Evolutionary conservation across 371 early-diverging fungal species (phyloP), one percentile per base, ranked within the genome.

Genomic region (Zychaea mexicana): DNA sequence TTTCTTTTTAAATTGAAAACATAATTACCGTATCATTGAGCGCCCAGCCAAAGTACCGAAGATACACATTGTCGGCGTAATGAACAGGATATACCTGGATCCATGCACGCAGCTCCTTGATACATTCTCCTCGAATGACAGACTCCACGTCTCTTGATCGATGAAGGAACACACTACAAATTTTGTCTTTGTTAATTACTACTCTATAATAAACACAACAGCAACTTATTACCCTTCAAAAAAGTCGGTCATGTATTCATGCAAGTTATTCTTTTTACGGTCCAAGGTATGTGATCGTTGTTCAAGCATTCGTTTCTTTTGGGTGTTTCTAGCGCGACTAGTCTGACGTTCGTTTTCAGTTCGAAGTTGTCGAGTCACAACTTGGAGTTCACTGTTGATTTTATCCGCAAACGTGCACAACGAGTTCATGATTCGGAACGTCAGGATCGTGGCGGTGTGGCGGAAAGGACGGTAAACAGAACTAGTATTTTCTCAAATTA

Each of bases 121-220:
- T 73, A 67, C 95, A 94, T 55, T 96, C 96, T 3, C 68, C 67
- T n/a, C 98, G 90, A 64, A 98, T 93, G 0, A 84, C 64, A 3
- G 93, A 78, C 62, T 94, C 94, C 2, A 89, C 90, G 74, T 98
- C 98, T n/a, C 95, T 89, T 55, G 91, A 91, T 38, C 97, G 86
- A 69, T 93, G 91, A 26, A 90, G 83, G 79, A 95, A 96, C 9
- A 97, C 85, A 26, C 92, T 90, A 71, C 38, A 36, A 15, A 7
- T 36, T 36, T 36, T 36, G 15, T 36, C 38, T 36, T 36, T 36
- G 38, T 9, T 9, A 9, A 36, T 7, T 12, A 59, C 28, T 10
- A 60, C 69, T 59, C n/a, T n/a, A n/a, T n/a, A n/a, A n/a, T n/a
- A n/a, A n/a, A n/a, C n/a, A n/a, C n/a, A n/a, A n/a, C n/a, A n/a